phyloP scores from a whole-genome alignment of 2,329 filamentous ascomycete genomes.

The Trichoderma semiorbis region DNA sequence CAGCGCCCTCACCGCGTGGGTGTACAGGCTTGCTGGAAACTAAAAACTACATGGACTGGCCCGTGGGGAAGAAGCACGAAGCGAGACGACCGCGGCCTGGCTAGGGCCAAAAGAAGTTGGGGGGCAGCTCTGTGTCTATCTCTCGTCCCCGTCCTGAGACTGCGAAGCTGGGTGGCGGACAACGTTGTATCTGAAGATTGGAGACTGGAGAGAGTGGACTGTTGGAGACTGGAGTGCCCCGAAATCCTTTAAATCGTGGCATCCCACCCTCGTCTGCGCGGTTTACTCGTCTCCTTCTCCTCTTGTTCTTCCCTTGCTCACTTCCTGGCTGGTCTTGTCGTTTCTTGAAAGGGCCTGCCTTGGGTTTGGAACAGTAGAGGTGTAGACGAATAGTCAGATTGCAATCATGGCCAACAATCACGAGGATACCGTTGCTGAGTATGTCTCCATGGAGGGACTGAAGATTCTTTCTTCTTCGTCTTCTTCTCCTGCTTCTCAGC shows the following conservation, averaged over 20 bases:
- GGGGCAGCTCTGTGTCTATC: background rate
- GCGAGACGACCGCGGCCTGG: background rate
- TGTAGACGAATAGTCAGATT: background rate
- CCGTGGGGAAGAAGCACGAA: constrained; percentile 11
- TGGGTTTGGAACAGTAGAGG: constrained; percentile 8
- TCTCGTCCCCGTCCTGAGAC: background rate
- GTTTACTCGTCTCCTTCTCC: background rate
- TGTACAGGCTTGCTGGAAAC: background rate
- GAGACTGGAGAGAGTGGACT: background rate
- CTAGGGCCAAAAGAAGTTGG: background rate
- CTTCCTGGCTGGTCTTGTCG: background rate
- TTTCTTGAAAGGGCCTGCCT: constrained; percentile 1
- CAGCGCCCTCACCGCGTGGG: constrained; percentile 3
- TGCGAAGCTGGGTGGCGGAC: constrained; percentile 5
- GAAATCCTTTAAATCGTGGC: constrained; percentile 14
- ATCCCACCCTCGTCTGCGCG: background rate
- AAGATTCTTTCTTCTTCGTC: background rate
- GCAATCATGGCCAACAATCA: constrained; percentile 18
- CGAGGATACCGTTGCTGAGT: constrained; percentile 18
- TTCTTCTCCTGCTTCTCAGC: background rate
- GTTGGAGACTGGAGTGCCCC: background rate
- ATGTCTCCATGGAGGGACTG: background rate
- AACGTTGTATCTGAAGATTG: constrained; percentile 4
- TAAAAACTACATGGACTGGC: background rate
- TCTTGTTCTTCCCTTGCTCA: background rate